Evolutionary conservation across 805 yeast genomes (phyloP).

Genomic region (Yarrowia hollandica): DNA sequence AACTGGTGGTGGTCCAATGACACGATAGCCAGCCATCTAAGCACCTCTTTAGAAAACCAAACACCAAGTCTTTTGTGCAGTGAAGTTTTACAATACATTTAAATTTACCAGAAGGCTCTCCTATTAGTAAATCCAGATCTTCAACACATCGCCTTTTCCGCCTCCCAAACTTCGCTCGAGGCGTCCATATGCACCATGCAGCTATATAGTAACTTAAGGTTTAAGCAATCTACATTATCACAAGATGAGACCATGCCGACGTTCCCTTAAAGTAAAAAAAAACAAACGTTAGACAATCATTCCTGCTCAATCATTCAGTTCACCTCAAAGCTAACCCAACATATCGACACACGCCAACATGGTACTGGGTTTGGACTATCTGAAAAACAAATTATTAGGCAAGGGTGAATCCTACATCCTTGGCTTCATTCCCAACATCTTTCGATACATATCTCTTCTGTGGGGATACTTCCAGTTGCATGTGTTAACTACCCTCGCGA

Average conservation of each 20-base stretch:
- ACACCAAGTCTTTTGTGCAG: no score
- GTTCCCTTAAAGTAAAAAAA: no score
- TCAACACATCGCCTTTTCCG: no score
- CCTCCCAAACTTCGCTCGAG: background rate
- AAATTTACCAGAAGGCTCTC: no score
- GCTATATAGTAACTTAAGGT: constrained; percentile 1
- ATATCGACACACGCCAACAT: background rate
- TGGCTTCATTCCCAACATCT: constrained; percentile 23
- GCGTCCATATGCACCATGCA: background rate
- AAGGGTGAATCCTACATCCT: constrained; percentile 13
- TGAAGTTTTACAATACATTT: no score
- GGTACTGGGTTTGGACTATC: constrained; percentile 22
- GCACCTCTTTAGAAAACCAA: no score
- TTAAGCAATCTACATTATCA: constrained; percentile 6
- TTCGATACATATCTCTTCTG: background rate
- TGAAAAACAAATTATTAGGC: constrained; percentile 12
- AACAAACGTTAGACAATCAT: background rate
- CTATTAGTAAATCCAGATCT: no score
- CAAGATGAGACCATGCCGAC: background rate
- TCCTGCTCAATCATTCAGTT: background rate
- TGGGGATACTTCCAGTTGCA: constrained; percentile 26
- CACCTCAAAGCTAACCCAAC: background rate
- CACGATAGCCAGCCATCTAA: no score
- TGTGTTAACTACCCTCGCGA: constrained; percentile 20
- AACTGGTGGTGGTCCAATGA: no score